Evolutionary conservation across 139 green algal species (phyloP), one percentile per base, ranked within the genome.

Genomic region (Chlorella vulgaris): DNA sequence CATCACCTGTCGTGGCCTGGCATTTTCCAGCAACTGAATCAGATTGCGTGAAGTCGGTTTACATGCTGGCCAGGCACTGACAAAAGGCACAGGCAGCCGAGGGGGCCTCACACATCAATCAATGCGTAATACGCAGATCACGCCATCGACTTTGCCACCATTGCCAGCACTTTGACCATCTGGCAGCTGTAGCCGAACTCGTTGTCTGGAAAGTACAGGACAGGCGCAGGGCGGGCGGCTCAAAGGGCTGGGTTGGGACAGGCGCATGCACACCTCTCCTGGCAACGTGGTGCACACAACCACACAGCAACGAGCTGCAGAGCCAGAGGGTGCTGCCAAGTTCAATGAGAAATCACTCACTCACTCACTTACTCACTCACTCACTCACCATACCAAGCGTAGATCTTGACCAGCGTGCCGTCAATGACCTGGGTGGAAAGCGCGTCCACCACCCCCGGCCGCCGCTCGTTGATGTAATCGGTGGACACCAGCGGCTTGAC

Each of bases 391-490:
- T 50, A 76, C 93, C 94, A 97, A 0, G 86, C 89, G 69, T 97
- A 97, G 18, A 97, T 89, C 90, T 96, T 96, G 42, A 96, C 89
- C 89, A 94, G 83, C 1, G 83, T 94, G 43, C 78, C 83, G 76
- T 96, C 91, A 36, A 96, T 93, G 18, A 96, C 93, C 86, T 95
- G 85, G 2, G 94, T 97, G 77, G 83, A 94, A 0, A 83, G 70
- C 28, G 92, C 92, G 73, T 97, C 94, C 53, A 97, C 92, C 53
- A 97, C 95, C 75, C 85, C 83, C 35, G 86, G 91, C 38, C 92
- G 85, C 10, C 62, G 0, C 71, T 97, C 93, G 84, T 96, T 96
- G 43, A 96, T 86, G 66, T 94, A 97, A 83, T 97, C 94, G 0
- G 88, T 93, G 58, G 84, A 90, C 33, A 78, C 93, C 43, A 96